These are phyloP conservation scores for Cryptosporidium ubiquitum DNA, from an alignment of 169 alveolate species.

Conservation along the genomic window DNA sequence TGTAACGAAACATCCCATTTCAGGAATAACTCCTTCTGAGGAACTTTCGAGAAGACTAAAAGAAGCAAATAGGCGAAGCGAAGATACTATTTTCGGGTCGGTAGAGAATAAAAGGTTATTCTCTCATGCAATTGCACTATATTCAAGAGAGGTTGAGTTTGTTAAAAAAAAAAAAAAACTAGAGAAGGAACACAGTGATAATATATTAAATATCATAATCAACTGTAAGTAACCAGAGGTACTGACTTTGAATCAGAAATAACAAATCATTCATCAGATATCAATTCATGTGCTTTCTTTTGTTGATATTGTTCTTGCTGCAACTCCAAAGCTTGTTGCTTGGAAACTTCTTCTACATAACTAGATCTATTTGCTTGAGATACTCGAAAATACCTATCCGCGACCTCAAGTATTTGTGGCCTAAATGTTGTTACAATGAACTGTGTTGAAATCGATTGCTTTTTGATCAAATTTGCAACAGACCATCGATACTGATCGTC, in stretches of 20 bases:
- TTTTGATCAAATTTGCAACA: slow-evolving; percentile 65
- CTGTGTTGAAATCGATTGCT: slow-evolving; percentile 60
- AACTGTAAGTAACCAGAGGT: not conserved
- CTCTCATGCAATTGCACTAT: slow-evolving; percentile 60
- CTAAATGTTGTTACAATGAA: slow-evolving; percentile 73
- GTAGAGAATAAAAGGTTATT: slow-evolving; percentile 11
- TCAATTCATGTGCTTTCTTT: slow-evolving; percentile 7
- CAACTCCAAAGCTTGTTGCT: slow-evolving; percentile 62
- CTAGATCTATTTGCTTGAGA: slow-evolving; percentile 71
- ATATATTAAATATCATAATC: slow-evolving; percentile 43
- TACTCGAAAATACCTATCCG: slow-evolving; percentile 61
- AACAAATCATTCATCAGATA: slow-evolving; percentile 1
- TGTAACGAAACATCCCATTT: not conserved
- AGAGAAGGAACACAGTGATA: slow-evolving; percentile 52
- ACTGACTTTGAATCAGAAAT: not conserved
- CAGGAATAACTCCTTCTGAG: slow-evolving; percentile 42
- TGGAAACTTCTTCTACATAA: slow-evolving; percentile 35
- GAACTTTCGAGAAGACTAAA: slow-evolving; percentile 30
- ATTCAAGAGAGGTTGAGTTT: slow-evolving; percentile 58
- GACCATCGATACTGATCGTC: slow-evolving; percentile 80
- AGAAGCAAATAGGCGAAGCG: slow-evolving; percentile 44
- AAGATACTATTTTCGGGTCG: slow-evolving; percentile 10
- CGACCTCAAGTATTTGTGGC: slow-evolving; percentile 50
- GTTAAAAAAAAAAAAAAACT: not conserved
- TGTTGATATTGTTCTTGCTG: slow-evolving; percentile 61